Conservation (phyloP, 176 grass and related monocot genomes). For the Cenchrus fungigraminus region DNA sequence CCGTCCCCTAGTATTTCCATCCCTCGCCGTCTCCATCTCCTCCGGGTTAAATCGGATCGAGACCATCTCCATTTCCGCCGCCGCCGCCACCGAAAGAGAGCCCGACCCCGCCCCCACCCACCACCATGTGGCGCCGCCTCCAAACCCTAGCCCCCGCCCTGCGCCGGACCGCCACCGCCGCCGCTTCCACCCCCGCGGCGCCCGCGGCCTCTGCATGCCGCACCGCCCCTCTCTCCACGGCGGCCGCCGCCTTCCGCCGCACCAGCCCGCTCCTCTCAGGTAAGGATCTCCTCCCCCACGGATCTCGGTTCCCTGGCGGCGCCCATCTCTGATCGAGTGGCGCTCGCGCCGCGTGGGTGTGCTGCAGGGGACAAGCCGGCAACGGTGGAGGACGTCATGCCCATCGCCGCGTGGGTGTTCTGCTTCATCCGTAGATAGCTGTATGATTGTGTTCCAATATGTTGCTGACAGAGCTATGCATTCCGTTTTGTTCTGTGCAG, state of each 20-base stretch:
- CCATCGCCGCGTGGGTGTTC: slow-evolving; percentile 58
- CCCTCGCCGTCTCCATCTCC: not conserved
- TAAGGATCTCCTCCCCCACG: slow-evolving; percentile 33
- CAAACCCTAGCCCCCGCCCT: slow-evolving; percentile 62
- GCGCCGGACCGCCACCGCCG: slow-evolving; percentile 36
- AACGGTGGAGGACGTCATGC: slow-evolving; percentile 79
- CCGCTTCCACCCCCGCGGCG: not conserved
- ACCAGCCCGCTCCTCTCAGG: slow-evolving; percentile 73
- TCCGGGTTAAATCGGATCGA: slow-evolving; percentile 44
- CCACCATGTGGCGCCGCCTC: slow-evolving; percentile 77
- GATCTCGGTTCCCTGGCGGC: slow-evolving; percentile 37
- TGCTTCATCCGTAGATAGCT: too few species aligned
- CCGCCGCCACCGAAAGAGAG: slow-evolving; percentile 45
- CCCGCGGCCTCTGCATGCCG: slow-evolving; percentile 15
- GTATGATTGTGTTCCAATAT: too few species aligned
- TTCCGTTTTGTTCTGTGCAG: too few species aligned
- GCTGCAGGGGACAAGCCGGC: slow-evolving; percentile 64
- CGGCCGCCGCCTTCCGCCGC: slow-evolving; percentile 57
- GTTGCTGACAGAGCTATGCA: too few species aligned
- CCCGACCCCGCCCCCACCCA: not conserved
- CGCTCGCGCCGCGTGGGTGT: not conserved
- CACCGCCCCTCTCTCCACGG: slow-evolving; percentile 47
- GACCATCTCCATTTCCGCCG: slow-evolving; percentile 26
- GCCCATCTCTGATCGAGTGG: slow-evolving; percentile 12
- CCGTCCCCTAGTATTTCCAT: not conserved